Base-by-base conservation (phyloP, 306 rosid species). In the Prosopis cineraria region DNA sequence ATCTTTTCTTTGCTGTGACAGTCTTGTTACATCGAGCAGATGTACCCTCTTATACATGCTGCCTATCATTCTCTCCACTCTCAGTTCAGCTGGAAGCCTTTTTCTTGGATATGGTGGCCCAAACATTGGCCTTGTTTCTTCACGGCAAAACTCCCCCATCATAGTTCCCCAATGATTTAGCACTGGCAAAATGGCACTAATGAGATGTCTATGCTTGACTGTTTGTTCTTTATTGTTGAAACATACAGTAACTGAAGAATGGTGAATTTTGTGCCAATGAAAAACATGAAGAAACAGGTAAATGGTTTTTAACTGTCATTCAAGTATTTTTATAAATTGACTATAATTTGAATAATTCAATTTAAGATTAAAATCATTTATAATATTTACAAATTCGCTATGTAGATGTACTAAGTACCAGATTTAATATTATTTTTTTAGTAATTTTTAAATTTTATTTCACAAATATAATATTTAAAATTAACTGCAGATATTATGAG, bases 91-190 rank as follows among this genome's bases (percentile, higher is more conserved):
- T 5, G 70, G 43, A 40, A 22, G 78, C 13, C 17, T 44, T 56
- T 19, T 74, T 27, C 48, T 6, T 24, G 68, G 68, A 40, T 39
- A 4, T 19, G 17, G 25, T 9, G 17, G 30, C 37, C 22, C 75
- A 36, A 3, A 14, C 3, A 77, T 0, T 25, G 87, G 85, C 10
- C 3, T 3, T 56, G 48, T 65, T 59, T 85, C 82, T 43, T 34
- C 30, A 20, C 22, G 3, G 31, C 86, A 75, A 10, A 75, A 10
- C 34, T 43, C 41, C 43, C 50, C 69, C 85, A 29, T 14, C 63
- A 25, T 69, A 3, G 34, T 81, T 44, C 27, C 85, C 88, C 88
- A 85, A 68, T 0, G 7, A 1, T 52, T 50, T 52, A 58, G 78
- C 80, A 52, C 80, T 73, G n/a, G 39, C 44, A 11, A 31, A 31